Conservation (phyloP, 441 rosid species). For the Adansonia madagascariensis region DNA sequence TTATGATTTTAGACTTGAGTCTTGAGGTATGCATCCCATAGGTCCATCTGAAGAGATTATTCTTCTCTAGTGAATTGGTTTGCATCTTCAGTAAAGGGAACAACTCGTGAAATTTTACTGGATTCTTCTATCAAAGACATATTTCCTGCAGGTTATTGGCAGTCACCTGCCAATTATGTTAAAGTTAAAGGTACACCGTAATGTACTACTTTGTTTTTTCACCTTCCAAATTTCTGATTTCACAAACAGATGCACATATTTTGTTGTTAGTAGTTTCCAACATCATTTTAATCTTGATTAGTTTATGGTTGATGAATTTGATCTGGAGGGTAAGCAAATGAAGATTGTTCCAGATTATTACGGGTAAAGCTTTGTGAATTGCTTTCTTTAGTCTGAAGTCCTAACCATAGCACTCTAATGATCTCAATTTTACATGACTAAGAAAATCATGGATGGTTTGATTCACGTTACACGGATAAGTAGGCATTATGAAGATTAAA, state of each 20-base stretch:
- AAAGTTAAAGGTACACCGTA: not conserved
- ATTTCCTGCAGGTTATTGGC: conserved; percentile 7
- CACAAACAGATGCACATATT: not conserved
- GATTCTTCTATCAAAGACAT: not conserved
- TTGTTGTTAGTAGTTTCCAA: not conserved
- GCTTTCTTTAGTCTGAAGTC: not conserved
- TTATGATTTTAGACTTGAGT: conserved; percentile 2
- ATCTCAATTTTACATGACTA: not conserved
- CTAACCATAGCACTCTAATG: not conserved
- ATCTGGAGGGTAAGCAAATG: not conserved
- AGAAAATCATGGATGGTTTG: not conserved
- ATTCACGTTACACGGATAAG: conserved; percentile 2
- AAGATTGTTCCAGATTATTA: not conserved
- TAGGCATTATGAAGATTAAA: not conserved
- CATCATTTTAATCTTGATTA: not conserved
- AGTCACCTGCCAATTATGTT: not conserved
- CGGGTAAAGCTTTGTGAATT: not conserved
- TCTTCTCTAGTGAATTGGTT: not conserved
- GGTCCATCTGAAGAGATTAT: not conserved
- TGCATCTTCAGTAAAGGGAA: not conserved
- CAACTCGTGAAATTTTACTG: not conserved
- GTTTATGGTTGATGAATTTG: not conserved
- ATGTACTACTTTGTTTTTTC: not conserved
- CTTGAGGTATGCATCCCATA: not conserved
- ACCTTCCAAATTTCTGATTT: conserved; percentile 12